Conservation (phyloP, 208 protist genomes). For the Angomonas deanei region DNA sequence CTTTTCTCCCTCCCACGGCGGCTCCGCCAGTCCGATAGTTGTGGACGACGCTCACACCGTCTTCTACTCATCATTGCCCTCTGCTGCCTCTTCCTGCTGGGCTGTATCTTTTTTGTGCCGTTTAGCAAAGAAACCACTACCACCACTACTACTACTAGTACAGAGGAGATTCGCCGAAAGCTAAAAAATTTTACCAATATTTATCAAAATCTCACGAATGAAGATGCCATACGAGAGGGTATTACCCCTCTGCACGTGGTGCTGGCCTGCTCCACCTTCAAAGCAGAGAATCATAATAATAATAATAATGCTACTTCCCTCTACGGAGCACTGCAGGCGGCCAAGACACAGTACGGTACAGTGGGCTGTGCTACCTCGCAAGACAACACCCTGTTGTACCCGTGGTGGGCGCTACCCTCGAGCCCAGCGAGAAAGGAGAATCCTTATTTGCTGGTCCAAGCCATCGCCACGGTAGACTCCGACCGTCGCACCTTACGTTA, state of each 20-base stretch:
- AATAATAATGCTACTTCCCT: background rate
- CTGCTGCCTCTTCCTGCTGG: too few relatives aligned
- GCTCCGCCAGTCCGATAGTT: too few relatives aligned
- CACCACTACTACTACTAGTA: too few relatives aligned
- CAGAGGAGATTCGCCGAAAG: too few relatives aligned
- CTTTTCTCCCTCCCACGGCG: too few relatives aligned
- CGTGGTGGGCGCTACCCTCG: background rate
- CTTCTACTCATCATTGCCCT: too few relatives aligned
- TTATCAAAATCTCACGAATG: too few relatives aligned
- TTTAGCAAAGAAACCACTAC: too few relatives aligned
- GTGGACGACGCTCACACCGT: too few relatives aligned
- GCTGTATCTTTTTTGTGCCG: too few relatives aligned
- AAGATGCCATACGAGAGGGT: background rate
- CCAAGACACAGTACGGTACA: background rate
- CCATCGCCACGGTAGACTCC: background rate
- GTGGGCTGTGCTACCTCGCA: background rate
- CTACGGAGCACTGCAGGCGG: background rate
- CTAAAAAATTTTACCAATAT: too few relatives aligned
- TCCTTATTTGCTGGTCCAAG: background rate
- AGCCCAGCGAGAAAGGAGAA: background rate
- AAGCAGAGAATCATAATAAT: too few relatives aligned
- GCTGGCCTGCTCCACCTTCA: background rate
- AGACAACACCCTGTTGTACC: background rate
- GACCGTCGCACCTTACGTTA: background rate
- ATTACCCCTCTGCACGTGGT: background rate